A percentile compares a stretch with the other conserved stretches of the same genome.
These are phyloP conservation scores for Cicer judaicum DNA, from an alignment of 306 rosid genomes.

Conservation along the genomic window DNA sequence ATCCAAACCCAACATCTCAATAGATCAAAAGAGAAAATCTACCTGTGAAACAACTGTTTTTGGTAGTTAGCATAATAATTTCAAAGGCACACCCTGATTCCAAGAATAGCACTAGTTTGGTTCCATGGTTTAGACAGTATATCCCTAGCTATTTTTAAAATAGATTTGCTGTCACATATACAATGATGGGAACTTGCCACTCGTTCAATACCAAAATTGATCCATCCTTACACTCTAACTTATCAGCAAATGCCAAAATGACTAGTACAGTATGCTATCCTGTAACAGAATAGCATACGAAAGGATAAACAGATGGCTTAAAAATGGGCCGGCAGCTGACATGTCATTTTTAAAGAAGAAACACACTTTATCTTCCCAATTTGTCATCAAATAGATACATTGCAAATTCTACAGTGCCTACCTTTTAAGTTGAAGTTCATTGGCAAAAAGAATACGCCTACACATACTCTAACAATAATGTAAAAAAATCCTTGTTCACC, in stretches of 20 bases:
- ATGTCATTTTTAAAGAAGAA: constrained; percentile 14
- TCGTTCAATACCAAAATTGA: constrained; percentile 6
- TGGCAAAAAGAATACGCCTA: constrained; percentile 22
- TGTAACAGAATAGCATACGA: constrained; percentile 6
- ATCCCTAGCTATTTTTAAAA: not conserved
- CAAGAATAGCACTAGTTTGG: not conserved
- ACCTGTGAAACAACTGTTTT: constrained; percentile 8
- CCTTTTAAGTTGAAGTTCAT: not conserved
- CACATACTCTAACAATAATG: constrained; percentile 2
- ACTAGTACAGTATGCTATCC: constrained; percentile 9
- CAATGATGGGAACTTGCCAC: constrained; percentile 9
- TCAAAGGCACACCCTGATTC: constrained; percentile 13
- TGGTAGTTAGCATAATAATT: constrained; percentile 31
- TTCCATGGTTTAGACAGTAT: not conserved
- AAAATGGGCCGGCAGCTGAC: not conserved
- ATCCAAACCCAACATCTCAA: constrained; percentile 24
- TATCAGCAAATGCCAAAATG: constrained; percentile 24
- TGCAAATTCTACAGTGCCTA: not conserved
- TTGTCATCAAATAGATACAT: not conserved
- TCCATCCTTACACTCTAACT: constrained; percentile 4
- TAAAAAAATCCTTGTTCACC: not conserved
- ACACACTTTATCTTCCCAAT: not conserved
- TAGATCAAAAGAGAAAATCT: not conserved
- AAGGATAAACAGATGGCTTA: constrained; percentile 6
- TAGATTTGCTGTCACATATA: not conserved